Percentiles rank a stretch among this genome's conserved stretches.
These are phyloP conservation scores for Hyaloscypha hepaticicola DNA, from an alignment of 495 filamentous ascomycete genomes.

Conservation along the genomic window DNA sequence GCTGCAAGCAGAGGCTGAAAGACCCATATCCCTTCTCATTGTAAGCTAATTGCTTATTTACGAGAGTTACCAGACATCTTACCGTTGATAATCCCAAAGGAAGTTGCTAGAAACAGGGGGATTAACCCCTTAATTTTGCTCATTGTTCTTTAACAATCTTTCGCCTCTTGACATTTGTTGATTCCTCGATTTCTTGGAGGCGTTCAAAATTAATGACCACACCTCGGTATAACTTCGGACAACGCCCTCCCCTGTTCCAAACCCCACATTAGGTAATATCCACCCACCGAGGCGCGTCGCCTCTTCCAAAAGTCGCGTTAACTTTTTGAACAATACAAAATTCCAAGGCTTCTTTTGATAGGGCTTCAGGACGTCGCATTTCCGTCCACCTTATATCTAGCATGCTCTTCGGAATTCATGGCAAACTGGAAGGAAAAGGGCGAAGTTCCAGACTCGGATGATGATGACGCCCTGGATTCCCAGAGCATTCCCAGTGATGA, in stretches of 20 bases:
- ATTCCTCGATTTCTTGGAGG: too few relatives aligned
- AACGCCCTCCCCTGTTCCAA: neutral
- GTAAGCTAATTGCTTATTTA: neutral
- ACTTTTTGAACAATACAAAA: neutral
- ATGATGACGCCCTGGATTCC: constrained; percentile 44
- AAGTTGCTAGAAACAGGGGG: constrained; percentile 27
- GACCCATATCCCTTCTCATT: constrained; percentile 41
- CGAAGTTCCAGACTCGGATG: constrained; percentile 58
- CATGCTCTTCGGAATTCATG: constrained; percentile 40
- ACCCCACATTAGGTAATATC: constrained; percentile 8
- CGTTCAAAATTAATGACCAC: neutral
- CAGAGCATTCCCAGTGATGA: constrained; percentile 3
- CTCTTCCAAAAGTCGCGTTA: constrained; percentile 11
- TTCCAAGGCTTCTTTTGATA: neutral
- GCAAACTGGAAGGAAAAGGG: constrained; percentile 57
- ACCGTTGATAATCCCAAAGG: constrained; percentile 31
- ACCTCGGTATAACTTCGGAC: neutral
- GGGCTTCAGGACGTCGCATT: neutral
- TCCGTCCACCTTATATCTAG: neutral
- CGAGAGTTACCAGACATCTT: constrained; percentile 6
- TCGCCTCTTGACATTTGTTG: neutral
- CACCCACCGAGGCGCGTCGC: constrained; percentile 14
- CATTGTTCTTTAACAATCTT: constrained; percentile 24
- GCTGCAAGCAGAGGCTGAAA: constrained; percentile 43
- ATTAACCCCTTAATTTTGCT: constrained; percentile 31